phyloP scores from a whole-genome alignment of 1,139 yeast species.

The Candida sojae region DNA sequence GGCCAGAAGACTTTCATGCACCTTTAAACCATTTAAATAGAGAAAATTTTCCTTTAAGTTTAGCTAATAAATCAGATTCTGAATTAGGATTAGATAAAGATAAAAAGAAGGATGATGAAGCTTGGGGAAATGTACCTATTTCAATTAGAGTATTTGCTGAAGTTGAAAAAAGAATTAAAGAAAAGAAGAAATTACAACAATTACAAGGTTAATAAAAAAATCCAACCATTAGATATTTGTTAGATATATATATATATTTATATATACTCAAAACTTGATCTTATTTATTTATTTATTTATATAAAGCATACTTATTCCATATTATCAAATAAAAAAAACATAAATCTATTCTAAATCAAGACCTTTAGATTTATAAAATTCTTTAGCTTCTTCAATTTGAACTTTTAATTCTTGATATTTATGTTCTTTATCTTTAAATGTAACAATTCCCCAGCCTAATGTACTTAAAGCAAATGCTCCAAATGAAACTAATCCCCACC shows the following conservation, averaged over 20 bases:
- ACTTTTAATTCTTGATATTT: constrained; percentile 64
- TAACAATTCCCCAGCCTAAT: constrained; percentile 69
- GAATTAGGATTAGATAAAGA: constrained; percentile 11
- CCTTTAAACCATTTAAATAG: constrained; percentile 45
- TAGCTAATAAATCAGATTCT: constrained; percentile 27
- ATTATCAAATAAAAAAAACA: not conserved
- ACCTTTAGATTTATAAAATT: constrained; percentile 58
- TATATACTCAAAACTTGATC: not conserved
- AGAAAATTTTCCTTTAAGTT: constrained; percentile 36
- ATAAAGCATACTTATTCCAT: constrained; percentile 11
- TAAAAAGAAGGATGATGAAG: constrained; percentile 23
- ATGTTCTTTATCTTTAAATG: constrained; percentile 73
- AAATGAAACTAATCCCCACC: constrained; percentile 70
- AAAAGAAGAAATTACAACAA: constrained; percentile 20
- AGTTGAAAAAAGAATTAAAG: constrained; percentile 68
- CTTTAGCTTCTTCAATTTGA: constrained; percentile 69
- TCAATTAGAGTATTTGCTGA: constrained; percentile 82
- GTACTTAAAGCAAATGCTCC: constrained; percentile 74
- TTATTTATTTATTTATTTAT: constrained; percentile 6
- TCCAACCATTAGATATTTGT: not conserved
- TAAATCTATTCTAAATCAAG: constrained; percentile 47
- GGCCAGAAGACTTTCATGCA: constrained; percentile 85
- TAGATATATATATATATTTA: constrained; percentile 5
- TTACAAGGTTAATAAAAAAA: constrained; percentile 57
- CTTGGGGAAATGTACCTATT: constrained; percentile 73